Percentiles rank a stretch among this genome's conserved stretches.
Evolutionary conservation across 164 flowering plant genomes (phyloP).

Genomic region (Vitis labrusca): DNA sequence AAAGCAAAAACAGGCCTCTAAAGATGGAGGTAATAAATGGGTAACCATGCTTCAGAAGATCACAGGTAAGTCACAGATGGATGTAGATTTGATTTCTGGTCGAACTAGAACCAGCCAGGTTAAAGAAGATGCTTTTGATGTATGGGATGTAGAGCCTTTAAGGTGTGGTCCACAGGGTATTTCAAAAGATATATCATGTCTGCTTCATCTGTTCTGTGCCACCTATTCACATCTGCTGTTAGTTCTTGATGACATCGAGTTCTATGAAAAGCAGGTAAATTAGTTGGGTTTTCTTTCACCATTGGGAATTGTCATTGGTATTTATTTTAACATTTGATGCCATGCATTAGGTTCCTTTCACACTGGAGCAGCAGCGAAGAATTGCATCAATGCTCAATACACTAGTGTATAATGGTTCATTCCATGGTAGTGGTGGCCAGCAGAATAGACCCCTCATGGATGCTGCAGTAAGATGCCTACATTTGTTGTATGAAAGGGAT

Average conservation of each 20-base stretch:
- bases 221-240: constrained; percentile 82
- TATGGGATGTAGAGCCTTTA: constrained; percentile 76
- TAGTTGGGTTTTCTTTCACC: not conserved
- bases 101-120: constrained; percentile 17
- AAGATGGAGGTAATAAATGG: constrained; percentile 73
- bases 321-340: constrained; percentile 15
- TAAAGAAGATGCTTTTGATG: constrained; percentile 35
- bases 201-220: constrained; percentile 88
- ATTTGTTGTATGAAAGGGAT: constrained; percentile 92
- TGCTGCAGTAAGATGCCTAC: constrained; percentile 84
- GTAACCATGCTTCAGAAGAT: constrained; percentile 65
- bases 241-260: constrained; percentile 94
- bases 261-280: constrained; percentile 93
- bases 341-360: constrained; percentile 73
- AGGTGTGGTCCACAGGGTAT: constrained; percentile 68
- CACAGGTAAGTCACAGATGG: constrained; percentile 61
- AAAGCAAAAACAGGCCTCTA: constrained; percentile 38
- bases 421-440: constrained; percentile 37
- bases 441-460: constrained; percentile 65
- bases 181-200: constrained; percentile 56
- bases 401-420: constrained; percentile 79
- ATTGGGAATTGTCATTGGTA: constrained; percentile 1
- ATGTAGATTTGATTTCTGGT: constrained; percentile 20
- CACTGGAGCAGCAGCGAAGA: constrained; percentile 77
- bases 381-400: constrained; percentile 85